Evolutionary conservation across 148 eudicot genomes (phyloP).

Genomic region (Rhododendron vialii): DNA sequence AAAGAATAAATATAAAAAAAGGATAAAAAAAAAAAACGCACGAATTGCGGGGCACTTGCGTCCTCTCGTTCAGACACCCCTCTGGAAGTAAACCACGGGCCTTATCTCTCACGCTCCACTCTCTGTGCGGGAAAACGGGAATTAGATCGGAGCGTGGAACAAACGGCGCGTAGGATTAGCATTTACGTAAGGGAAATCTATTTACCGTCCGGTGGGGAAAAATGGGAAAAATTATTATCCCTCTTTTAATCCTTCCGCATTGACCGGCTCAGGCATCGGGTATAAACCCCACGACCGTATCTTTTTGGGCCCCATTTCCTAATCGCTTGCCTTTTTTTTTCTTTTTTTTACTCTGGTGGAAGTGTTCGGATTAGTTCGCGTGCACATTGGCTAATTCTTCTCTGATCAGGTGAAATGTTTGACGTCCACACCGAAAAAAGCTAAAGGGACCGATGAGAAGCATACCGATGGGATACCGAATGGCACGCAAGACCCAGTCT

Average conservation of each 20-base stretch:
- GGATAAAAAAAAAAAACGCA: neutral
- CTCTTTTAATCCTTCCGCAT: neutral
- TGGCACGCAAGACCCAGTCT: too few species aligned
- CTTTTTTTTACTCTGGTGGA: neutral
- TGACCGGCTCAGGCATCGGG: neutral
- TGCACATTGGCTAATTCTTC: too few species aligned
- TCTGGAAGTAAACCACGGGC: neutral
- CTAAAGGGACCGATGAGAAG: too few species aligned
- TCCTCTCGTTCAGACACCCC: neutral
- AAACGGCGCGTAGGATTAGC: neutral
- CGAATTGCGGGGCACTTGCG: slow-evolving; percentile 5
- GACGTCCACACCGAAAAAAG: too few species aligned
- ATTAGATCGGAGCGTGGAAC: neutral
- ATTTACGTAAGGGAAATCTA: neutral
- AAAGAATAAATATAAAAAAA: neutral
- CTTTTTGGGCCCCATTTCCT: neutral
- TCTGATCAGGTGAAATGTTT: too few species aligned
- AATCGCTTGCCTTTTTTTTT: neutral
- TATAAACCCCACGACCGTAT: neutral
- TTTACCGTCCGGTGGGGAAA: neutral
- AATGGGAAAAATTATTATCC: neutral
- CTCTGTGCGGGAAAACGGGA: neutral
- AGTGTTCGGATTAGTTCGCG: too few species aligned
- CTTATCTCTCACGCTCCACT: neutral
- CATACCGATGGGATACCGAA: too few species aligned